phyloP scores from a whole-genome alignment of 208 protist genomes.

The Acanthamoeba rhysodes region DNA sequence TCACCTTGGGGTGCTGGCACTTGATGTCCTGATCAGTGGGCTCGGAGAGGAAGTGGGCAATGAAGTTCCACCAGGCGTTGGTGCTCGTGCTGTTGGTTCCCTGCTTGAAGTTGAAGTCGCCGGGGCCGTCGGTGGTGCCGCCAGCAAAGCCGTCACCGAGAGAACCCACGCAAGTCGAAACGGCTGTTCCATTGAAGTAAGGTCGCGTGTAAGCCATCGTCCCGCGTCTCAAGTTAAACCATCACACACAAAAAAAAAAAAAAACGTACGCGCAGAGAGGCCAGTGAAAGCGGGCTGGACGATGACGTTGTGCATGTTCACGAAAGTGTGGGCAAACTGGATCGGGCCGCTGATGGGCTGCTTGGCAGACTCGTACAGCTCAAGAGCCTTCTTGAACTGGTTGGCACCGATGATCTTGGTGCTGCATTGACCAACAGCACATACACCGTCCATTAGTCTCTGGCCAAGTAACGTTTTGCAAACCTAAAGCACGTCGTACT shows the following conservation, averaged over 20 bases:
- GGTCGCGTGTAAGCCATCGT: neutral
- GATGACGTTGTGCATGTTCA: constrained; percentile 38
- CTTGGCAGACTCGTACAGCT: constrained; percentile 43
- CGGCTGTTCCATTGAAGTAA: neutral
- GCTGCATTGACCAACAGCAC: constrained; percentile 50
- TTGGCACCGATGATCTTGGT: constrained; percentile 85
- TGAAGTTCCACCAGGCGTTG: constrained; percentile 84
- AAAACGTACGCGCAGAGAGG: neutral
- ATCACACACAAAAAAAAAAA: neutral
- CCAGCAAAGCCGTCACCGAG: constrained; percentile 83
- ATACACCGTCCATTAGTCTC: neutral
- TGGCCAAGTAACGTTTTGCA: neutral
- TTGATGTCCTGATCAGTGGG: constrained; percentile 79
- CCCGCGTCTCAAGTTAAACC: neutral
- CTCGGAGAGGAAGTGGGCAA: constrained; percentile 77
- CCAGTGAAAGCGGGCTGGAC: constrained; percentile 4
- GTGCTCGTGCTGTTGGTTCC: constrained; percentile 79
- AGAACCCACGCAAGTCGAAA: constrained; percentile 41
- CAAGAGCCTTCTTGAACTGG: constrained; percentile 71
- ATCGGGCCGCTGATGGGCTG: constrained; percentile 14
- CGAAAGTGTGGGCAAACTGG: constrained; percentile 53
- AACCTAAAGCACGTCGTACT: neutral
- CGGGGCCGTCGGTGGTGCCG: constrained; percentile 82
- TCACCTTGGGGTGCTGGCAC: constrained; percentile 78
- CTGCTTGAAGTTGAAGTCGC: constrained; percentile 86